Base-by-base conservation (phyloP, 352 stramenopile species). In the Globisporangium apiculatum region DNA sequence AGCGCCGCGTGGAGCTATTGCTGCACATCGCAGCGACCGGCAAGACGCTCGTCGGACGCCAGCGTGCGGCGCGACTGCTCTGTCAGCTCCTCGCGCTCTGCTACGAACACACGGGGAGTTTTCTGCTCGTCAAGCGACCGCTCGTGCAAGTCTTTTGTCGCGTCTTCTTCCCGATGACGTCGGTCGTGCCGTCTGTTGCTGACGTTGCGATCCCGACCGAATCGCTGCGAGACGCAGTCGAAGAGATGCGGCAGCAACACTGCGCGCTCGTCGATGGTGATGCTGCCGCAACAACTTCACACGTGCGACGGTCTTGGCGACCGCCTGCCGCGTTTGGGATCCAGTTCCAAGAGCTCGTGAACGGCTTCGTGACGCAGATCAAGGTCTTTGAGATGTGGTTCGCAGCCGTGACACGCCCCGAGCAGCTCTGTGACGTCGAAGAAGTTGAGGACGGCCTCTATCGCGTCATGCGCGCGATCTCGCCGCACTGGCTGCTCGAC, bases 391-490 rank as follows among this genome's bases (percentile, higher is more conserved):
- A 87, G 31, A 69, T 70, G 45, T 90, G 80, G 78, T 62, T 70
- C 40, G 51, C 48, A 4, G 79, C 69, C 0, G 64, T 80, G 42
- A 62, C 68, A 14, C 56, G 57, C 9, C 51, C 64, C 1, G 50
- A 64, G 18, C 37, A 55, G 57, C 46, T 18, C 48, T 61, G 14
- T 7, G 76, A 89, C 48, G 69, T 67, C 8, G 82, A 92, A 58
- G 74, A 75, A 17, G 72, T 92, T n/a, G 76, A 89, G 68, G 79
- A 92, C 62, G 83, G 64, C 0, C 31, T 89, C 1, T 68, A 77
- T 38, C 61, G 61, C 1, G 56, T 90, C 10, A 57, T 78, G 9
- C 59, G 76, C 10, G 71, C 75, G 12, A 76, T 92, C n/a, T 87
- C 79, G 1, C 53, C 66, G 0, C 65, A 76, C 45, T 86, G 75